phyloP scores from a whole-genome alignment of 305 asterid genomes.

The Fraxinus floribunda region DNA sequence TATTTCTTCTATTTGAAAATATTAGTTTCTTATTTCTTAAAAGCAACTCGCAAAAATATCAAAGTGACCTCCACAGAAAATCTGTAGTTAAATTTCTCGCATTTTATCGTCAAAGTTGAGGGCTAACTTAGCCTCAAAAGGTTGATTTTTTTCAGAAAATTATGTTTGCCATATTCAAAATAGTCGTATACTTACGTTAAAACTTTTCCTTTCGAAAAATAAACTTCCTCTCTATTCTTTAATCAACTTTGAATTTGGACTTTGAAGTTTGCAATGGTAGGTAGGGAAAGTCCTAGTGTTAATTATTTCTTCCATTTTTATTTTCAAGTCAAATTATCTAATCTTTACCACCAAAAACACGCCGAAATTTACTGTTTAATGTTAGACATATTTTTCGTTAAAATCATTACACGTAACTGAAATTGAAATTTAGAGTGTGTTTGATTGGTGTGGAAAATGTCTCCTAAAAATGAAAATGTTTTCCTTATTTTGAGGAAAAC shows the following conservation, averaged over 20 bases:
- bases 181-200: neutral
- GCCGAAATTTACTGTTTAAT: neutral
- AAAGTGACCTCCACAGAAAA: no score
- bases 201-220: neutral
- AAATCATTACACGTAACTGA: neutral
- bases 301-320: neutral
- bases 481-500: no score
- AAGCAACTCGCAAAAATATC: neutral
- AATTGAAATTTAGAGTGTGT: no score
- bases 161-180: neutral
- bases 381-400: neutral
- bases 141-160: neutral
- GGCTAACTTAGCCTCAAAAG: neutral
- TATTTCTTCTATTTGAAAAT: neutral
- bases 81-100: neutral
- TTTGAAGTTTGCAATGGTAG: neutral
- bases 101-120: neutral
- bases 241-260: neutral
- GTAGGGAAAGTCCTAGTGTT: neutral
- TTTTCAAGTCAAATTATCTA: neutral
- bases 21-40: neutral
- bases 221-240: neutral
- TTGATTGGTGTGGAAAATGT: no score
- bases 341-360: neutral
- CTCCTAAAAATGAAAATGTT: no score